These are phyloP conservation scores for Pontederia crassipes DNA, from an alignment of 176 grass and related monocot species.

Conservation along the genomic window DNA sequence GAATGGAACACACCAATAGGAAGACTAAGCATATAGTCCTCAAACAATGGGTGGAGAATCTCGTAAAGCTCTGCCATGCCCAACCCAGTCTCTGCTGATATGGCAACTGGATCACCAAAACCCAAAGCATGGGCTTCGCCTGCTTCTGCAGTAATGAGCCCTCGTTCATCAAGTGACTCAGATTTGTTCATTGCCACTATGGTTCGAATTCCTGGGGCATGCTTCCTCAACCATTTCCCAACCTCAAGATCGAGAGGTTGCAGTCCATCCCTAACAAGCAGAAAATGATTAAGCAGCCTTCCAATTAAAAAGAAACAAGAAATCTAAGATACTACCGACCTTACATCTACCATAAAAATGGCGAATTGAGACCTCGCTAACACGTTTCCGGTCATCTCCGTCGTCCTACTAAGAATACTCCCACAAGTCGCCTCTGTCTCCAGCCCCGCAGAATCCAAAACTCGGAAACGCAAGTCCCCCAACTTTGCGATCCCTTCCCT, in stretches of 20 bases:
- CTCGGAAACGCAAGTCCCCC: conserved; percentile 82
- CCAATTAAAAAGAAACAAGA: not conserved
- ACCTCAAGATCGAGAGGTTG: conserved; percentile 85
- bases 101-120: conserved; percentile 93
- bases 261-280: conserved; percentile 68
- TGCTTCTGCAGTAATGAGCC: conserved; percentile 53
- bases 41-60: conserved; percentile 59
- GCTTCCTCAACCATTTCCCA: conserved; percentile 72
- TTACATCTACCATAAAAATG: conserved; percentile 96
- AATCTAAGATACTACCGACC: conserved; percentile 29
- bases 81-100: conserved; percentile 94
- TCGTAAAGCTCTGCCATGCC: conserved; percentile 98
- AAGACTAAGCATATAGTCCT: conserved; percentile 66
- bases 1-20: conserved; percentile 42
- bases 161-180: conserved; percentile 79
- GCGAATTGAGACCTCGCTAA: conserved; percentile 74
- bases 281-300: not conserved
- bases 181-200: conserved; percentile 91
- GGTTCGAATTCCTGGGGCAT: conserved; percentile 62
- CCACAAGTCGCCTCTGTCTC: conserved; percentile 82
- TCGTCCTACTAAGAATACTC: conserved; percentile 78
- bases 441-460: conserved; percentile 86
- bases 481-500: conserved; percentile 87
- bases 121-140: conserved; percentile 89
- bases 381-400: conserved; percentile 75